Base-by-base conservation (phyloP, 176 grass and related monocot species). In the Panicum miliaceum region DNA sequence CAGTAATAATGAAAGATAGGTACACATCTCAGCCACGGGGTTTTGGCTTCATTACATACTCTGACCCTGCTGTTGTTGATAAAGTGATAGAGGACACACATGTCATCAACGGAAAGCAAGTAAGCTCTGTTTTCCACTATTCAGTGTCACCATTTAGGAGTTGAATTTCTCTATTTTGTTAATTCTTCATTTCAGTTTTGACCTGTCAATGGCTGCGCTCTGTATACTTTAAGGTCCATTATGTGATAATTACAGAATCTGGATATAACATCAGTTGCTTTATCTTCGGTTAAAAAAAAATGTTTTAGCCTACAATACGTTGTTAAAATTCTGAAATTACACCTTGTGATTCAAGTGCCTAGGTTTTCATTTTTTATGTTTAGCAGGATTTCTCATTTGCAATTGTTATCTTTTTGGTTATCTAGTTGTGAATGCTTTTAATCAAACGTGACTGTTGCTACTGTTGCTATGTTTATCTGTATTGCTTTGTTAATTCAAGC, bases 11-110 rank as follows among this genome's bases (percentile, higher is more conserved):
- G 91, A 95, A 89, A 66, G 89, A 98, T 84, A 94, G 88, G 85
- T 64, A 80, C 63, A 98, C 93, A 57, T 87, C 85, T 60, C 90
- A 95, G 85, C 92, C 96, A 14, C 88, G 96, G 83, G 95, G 93
- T 35, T 98, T 98, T 85, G 96, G 96, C 77, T 98, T 98, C 81
- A 89, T 98, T 81, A 98, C 96, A 37, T 98, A 91, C 90, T 87
- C 89, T 41, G 62, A 95, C 78, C 89, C 96, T 76, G 80, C 85
- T 62, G 80, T 88, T 72, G 91, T 93, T 67, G 89, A 98, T 78
- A 93, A 84, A 86, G 91, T 98, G 79, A 95, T 95, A 23, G 92
- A 95, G 76, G 89, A 93, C 41, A 88, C 20, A 32, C 96, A 98
- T 64, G 82, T 90, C 40, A 95, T 98, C 69, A 91, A 93, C 66